Percentiles rank a stretch among this genome's conserved stretches.
Conservation (phyloP, 352 stramenopile genomes). For the Pythium periplocum region DNA sequence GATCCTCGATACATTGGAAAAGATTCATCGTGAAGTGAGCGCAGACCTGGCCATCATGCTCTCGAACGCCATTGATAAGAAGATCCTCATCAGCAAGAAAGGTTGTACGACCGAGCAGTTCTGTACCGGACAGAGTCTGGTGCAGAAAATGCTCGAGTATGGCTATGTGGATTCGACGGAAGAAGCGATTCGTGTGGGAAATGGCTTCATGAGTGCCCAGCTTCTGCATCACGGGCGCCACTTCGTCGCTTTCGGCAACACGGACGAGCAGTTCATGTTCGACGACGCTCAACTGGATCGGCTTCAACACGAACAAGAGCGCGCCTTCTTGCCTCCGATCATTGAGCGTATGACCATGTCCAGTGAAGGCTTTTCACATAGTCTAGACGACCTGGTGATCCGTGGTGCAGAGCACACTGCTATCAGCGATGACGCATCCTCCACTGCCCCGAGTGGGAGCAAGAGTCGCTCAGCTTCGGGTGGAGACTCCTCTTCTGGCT, state of each 20-base stretch:
- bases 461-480: neutral
- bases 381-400: neutral
- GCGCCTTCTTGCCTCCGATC: conserved; percentile 2
- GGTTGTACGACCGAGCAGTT: conserved; percentile 25
- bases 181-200: conserved; percentile 49
- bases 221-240: conserved; percentile 59
- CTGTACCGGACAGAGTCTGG: conserved; percentile 35
- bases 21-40: conserved; percentile 39
- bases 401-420: too few species aligned
- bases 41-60: conserved; percentile 31
- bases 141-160: conserved; percentile 57
- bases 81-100: conserved; percentile 15
- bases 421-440: too few species aligned
- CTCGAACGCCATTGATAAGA: conserved; percentile 16
- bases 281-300: conserved; percentile 28
- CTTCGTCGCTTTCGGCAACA: conserved; percentile 38
- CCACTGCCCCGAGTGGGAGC: neutral
- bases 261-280: conserved; percentile 45
- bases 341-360: conserved; percentile 4
- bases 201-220: conserved; percentile 57
- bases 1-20: conserved; percentile 23
- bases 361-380: neutral
- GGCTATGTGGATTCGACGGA: conserved; percentile 39
- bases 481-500: neutral
- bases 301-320: neutral